Evolutionary conservation across 768 basidiomycete genomes (phyloP).

Genomic region (Amanita muscaria): DNA sequence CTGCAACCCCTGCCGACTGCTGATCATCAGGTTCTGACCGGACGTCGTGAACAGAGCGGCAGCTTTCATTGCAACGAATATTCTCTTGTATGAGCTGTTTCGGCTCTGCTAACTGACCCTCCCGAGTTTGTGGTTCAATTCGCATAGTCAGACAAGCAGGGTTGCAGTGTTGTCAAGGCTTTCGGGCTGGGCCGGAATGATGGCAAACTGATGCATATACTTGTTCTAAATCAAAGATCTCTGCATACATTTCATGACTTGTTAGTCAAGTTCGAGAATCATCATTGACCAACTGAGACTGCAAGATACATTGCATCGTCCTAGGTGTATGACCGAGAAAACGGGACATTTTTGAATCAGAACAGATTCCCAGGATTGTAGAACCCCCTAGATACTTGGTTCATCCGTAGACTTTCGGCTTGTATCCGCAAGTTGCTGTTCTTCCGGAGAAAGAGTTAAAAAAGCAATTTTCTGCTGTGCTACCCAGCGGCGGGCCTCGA

Average conservation of each 20-base stretch:
- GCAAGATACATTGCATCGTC: too few relatives aligned
- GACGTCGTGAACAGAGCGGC: too few relatives aligned
- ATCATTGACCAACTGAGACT: too few relatives aligned
- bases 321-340: not conserved
- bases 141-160: not conserved
- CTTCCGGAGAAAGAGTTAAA: slow-evolving; percentile 51
- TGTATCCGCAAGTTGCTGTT: slow-evolving; percentile 32
- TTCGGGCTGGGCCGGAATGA: not conserved
- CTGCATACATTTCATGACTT: too few relatives aligned
- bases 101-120: not conserved
- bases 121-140: not conserved
- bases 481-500: slow-evolving; percentile 53
- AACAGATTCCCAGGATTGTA: not conserved
- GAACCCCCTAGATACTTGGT: not conserved
- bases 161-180: not conserved
- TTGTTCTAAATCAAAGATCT: too few relatives aligned
- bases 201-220: too few relatives aligned
- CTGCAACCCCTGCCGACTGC: not conserved
- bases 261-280: too few relatives aligned
- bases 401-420: not conserved
- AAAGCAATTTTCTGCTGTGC: slow-evolving; percentile 39
- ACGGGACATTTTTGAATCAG: not conserved
- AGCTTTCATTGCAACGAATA: not conserved
- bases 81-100: not conserved
- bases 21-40: not conserved